These are phyloP conservation scores for Porogramme epimiltina DNA, from an alignment of 1,284 basidiomycete genomes.

Conservation along the genomic window DNA sequence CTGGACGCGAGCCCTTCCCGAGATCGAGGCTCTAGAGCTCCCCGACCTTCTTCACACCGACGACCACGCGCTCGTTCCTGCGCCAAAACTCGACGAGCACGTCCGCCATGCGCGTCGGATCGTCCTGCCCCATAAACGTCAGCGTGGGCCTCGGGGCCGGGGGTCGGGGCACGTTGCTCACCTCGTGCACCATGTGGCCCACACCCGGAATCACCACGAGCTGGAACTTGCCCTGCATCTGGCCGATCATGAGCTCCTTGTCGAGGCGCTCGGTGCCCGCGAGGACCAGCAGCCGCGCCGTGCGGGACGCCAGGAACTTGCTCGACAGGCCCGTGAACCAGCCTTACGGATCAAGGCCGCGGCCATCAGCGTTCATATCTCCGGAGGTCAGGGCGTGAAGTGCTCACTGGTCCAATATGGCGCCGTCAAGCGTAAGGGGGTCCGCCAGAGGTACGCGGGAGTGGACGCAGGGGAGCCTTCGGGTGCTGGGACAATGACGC, in stretches of 20 bases:
- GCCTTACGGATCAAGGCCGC: slow-evolving; percentile 43
- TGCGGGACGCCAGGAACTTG: slow-evolving; percentile 75
- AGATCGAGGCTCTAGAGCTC: slow-evolving; percentile 42
- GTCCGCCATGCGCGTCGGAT: slow-evolving; percentile 79
- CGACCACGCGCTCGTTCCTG: slow-evolving; percentile 79
- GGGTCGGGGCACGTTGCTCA: no score
- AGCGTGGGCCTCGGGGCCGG: no score
- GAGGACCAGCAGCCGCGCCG: slow-evolving; percentile 86
- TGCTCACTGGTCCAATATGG: slow-evolving; percentile 86
- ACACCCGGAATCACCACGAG: slow-evolving; percentile 85
- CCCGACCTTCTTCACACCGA: slow-evolving; percentile 82
- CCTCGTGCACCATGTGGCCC: slow-evolving; percentile 95
- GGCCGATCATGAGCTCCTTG: slow-evolving; percentile 93
- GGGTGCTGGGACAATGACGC: slow-evolving; percentile 59
- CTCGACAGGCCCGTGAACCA: slow-evolving; percentile 89
- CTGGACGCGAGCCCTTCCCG: no score
- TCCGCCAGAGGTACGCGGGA: slow-evolving; percentile 72
- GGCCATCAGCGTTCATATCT: background rate
- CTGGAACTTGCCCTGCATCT: slow-evolving; percentile 99
- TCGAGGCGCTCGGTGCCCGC: slow-evolving; percentile 95
- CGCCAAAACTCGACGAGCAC: slow-evolving; percentile 89
- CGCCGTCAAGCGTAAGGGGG: slow-evolving; percentile 82
- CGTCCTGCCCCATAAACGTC: slow-evolving; percentile 78
- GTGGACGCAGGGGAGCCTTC: slow-evolving; percentile 37
- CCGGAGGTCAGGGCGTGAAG: no score